Evolutionary conservation across 805 yeast species (phyloP).

Genomic region (Hanseniaspora thailandica): DNA sequence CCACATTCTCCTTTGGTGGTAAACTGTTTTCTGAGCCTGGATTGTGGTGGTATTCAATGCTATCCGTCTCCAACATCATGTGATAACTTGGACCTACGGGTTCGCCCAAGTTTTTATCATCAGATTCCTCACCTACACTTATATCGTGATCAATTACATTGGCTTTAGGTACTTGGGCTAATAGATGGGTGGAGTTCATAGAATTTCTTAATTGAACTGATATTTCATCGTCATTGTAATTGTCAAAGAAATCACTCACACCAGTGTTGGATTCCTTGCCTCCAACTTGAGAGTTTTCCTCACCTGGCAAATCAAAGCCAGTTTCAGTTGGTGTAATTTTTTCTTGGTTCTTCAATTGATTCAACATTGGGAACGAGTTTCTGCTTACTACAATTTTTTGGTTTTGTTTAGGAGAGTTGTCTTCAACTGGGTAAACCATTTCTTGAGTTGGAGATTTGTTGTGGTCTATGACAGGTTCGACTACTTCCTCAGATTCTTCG

Average conservation of each 20-base stretch:
- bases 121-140: conserved; percentile 1
- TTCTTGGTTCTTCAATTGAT: conserved; percentile 1
- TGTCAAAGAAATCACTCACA: conserved; percentile 16
- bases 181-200: background rate
- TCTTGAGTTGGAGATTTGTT: background rate
- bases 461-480: background rate
- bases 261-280: conserved; percentile 7
- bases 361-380: conserved; percentile 16
- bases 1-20: background rate
- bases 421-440: background rate
- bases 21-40: background rate
- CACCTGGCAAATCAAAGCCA: background rate
- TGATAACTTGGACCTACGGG: background rate
- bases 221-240: conserved; percentile 8
- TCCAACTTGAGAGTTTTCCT: background rate
- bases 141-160: background rate
- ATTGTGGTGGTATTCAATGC: background rate
- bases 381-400: conserved; percentile 5
- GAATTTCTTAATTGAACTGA: conserved; percentile 11
- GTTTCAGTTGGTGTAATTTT: conserved; percentile 3
- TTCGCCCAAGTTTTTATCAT: background rate
- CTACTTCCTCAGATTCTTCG: background rate
- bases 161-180: background rate
- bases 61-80: background rate
- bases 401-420: background rate